Evolutionary conservation across 352 stramenopile genomes (phyloP).

Genomic region (Peronospora farinosa): DNA sequence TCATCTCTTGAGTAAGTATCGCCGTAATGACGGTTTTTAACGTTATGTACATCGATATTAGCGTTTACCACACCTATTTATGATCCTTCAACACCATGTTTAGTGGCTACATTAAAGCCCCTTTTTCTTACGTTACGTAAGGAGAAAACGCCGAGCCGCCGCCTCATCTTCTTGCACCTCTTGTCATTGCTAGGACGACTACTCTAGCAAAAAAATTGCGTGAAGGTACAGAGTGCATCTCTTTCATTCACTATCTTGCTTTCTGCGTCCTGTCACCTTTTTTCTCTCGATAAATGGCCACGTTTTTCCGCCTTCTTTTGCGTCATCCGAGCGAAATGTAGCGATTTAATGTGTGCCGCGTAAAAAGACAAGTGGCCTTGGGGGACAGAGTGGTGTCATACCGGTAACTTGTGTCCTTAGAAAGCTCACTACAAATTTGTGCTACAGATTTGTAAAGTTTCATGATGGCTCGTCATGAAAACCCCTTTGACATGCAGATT

Average conservation of each 20-base stretch:
- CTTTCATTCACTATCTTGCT: neutral
- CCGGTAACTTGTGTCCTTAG: neutral
- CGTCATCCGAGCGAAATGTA: conserved; percentile 9
- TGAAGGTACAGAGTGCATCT: conserved; percentile 14
- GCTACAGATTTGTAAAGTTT: conserved; percentile 19
- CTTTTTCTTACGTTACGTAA: conserved; percentile 29
- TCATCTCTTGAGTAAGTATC: neutral
- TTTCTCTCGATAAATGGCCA: conserved; percentile 8
- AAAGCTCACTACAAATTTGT: neutral
- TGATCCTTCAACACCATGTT: conserved; percentile 7
- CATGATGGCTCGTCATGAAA: conserved; percentile 85
- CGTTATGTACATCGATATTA: neutral
- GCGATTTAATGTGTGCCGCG: conserved; percentile 3
- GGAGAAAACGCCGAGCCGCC: conserved; percentile 26
- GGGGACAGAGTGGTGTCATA: neutral
- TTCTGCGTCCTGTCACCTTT: neutral
- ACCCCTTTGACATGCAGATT: conserved; percentile 96
- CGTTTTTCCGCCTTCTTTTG: conserved; percentile 13
- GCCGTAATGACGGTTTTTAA: too few species aligned
- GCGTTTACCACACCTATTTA: neutral
- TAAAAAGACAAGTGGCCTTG: neutral
- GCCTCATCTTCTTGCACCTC: conserved; percentile 17
- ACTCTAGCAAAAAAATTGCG: neutral
- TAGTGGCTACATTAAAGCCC: conserved; percentile 15
- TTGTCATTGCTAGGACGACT: conserved; percentile 16